These are phyloP conservation scores for Suillus ampliporus DNA, from an alignment of 768 basidiomycete species.

Conservation along the genomic window DNA sequence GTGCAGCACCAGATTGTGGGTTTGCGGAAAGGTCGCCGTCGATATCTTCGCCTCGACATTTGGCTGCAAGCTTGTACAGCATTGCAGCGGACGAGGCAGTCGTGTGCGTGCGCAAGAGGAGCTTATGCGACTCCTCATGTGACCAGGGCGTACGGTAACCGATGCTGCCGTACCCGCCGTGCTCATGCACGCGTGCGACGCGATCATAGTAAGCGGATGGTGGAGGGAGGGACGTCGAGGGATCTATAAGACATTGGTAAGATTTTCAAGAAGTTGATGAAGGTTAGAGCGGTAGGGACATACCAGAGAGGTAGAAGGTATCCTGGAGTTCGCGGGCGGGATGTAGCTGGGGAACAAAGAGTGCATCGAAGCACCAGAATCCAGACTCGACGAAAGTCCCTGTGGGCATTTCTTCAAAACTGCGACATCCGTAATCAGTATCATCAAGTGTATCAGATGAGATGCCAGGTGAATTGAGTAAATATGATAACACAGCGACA, in stretches of 20 bases:
- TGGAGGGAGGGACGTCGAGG: constrained; percentile 74
- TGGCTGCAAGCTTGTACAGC: constrained; percentile 92
- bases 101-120: constrained; percentile 95
- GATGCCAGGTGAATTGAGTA: background rate
- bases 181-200: constrained; percentile 82
- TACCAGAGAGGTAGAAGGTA: constrained; percentile 97
- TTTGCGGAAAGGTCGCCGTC: constrained; percentile 24
- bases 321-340: constrained; percentile 98
- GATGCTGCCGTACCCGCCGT: constrained; percentile 88
- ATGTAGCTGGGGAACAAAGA: constrained; percentile 99
- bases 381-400: constrained; percentile 94
- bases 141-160: constrained; percentile 99
- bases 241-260: constrained; percentile 58
- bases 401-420: constrained; percentile 99
- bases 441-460: background rate
- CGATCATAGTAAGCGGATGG: constrained; percentile 84
- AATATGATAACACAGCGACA: background rate
- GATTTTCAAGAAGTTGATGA: constrained; percentile 4
- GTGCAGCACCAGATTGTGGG: constrained; percentile 22
- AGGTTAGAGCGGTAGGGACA: constrained; percentile 13
- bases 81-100: constrained; percentile 94
- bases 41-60: constrained; percentile 65
- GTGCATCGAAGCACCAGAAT: constrained; percentile 99
- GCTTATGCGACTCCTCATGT: constrained; percentile 87
- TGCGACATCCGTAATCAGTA: constrained; percentile 38